Conservation (phyloP, 179 eudicot species). For the Pouteria campechiana region DNA sequence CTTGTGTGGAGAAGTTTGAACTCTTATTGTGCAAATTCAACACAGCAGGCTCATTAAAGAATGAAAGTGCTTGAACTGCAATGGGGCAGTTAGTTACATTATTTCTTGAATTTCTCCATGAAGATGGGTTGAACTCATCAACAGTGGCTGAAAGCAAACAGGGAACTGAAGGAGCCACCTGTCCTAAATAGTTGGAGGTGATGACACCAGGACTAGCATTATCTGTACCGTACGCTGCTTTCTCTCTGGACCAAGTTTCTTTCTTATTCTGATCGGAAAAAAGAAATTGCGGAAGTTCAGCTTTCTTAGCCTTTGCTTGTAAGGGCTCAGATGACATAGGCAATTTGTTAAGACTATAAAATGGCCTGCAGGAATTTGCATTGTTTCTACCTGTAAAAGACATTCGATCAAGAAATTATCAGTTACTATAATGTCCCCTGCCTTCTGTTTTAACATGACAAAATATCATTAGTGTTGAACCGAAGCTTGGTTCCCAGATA, state of each 20-base stretch:
- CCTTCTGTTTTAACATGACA: no score
- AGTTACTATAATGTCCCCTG: no score
- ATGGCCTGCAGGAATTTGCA: conserved; percentile 19
- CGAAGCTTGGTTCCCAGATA: no score
- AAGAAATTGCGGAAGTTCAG: conserved; percentile 16
- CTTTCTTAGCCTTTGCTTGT: conserved; percentile 17
- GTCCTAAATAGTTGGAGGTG: conserved; percentile 20
- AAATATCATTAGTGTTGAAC: no score
- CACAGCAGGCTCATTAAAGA: conserved; percentile 16
- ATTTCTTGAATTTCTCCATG: conserved; percentile 29
- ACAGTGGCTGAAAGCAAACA: conserved; percentile 19
- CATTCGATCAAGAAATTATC: background rate
- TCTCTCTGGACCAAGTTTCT: conserved; percentile 36
- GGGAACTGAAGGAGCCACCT: conserved; percentile 22
- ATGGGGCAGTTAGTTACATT: conserved; percentile 24
- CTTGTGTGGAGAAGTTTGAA: conserved; percentile 23
- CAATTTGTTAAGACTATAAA: conserved; percentile 25
- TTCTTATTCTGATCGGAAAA: conserved; percentile 20
- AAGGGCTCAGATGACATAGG: conserved; percentile 20
- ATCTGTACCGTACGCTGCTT: conserved; percentile 14
- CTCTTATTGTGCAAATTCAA: conserved; percentile 23
- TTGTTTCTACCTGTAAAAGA: conserved; percentile 31
- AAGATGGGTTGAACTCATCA: conserved; percentile 24
- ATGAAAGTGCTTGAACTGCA: conserved; percentile 26
- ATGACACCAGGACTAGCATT: conserved; percentile 16